Percentiles rank a stretch among this genome's conserved stretches.
Conservation (phyloP, 345 rosid species). For the Boechera retrofracta region DNA sequence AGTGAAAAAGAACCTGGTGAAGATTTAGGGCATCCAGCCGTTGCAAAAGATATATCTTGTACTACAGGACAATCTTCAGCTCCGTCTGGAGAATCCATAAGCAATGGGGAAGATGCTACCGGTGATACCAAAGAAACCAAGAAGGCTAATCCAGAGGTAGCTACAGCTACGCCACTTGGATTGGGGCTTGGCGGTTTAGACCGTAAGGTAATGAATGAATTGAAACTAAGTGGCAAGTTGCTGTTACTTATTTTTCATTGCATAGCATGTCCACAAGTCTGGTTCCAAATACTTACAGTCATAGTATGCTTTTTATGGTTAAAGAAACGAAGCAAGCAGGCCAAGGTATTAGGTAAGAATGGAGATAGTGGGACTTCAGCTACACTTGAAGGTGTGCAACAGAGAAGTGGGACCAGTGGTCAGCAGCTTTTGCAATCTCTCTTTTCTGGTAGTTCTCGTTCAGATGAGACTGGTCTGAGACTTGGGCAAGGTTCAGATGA, state of each 20-base stretch:
- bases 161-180: slow-evolving; percentile 72
- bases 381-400: slow-evolving; percentile 49
- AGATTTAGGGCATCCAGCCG: slow-evolving; percentile 42
- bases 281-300: slow-evolving; percentile 24
- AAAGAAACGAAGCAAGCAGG: slow-evolving; percentile 61
- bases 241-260: slow-evolving; percentile 21
- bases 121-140: slow-evolving; percentile 49
- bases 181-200: slow-evolving; percentile 85
- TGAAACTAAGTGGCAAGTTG: background rate
- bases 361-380: slow-evolving; percentile 51
- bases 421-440: slow-evolving; percentile 73
- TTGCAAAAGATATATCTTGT: slow-evolving; percentile 48
- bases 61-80: slow-evolving; percentile 41
- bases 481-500: slow-evolving; percentile 51
- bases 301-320: slow-evolving; percentile 20
- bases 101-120: slow-evolving; percentile 50
- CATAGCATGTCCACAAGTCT: slow-evolving; percentile 15
- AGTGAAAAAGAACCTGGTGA: slow-evolving; percentile 41
- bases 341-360: slow-evolving; percentile 43
- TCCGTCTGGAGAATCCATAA: slow-evolving; percentile 43
- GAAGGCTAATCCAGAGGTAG: slow-evolving; percentile 47
- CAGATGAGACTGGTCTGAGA: slow-evolving; percentile 36
- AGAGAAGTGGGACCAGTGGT: slow-evolving; percentile 47
- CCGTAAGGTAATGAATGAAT: slow-evolving; percentile 63
- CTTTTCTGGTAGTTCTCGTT: slow-evolving; percentile 55